Base-by-base conservation (phyloP, 192 early-diverging fungal genomes). In the Martensiomyces pterosporus region DNA sequence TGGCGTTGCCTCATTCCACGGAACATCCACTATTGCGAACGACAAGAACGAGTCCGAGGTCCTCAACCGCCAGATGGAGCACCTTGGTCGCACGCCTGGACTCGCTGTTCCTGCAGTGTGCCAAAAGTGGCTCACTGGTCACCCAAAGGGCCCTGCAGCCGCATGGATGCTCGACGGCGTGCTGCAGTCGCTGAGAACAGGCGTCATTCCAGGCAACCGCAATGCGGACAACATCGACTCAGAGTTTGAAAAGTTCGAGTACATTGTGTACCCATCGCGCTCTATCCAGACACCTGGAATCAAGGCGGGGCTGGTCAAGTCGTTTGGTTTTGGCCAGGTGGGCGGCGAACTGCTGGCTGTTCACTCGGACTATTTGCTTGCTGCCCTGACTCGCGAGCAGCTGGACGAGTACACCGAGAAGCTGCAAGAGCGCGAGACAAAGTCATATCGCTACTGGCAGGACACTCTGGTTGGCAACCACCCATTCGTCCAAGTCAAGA, bases 101-200 rank as follows among this genome's bases (percentile, higher is more conserved):
- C 91, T 94, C 50, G 80, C 83, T 22, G 57, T 87, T 25, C 85
- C 86, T 6, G 61, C 82, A 17, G 76, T 97, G 44, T 89, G 87
- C 79, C 94, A 97, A 60, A 97, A 97, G 76, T 85, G 88, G 52
- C 77, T 97, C 47, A 93, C 91, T 36, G 93, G 93, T 47, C 93
- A 70, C 19, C 91, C 93, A 43, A 97, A 97, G 84, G 93, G 88
- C 43, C 83, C 93, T 16, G 93, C 91, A 23, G 86, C 93, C 32
- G 86, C 86, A 13, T 97, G 92, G 89, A 97, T 97, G 93, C 80
- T 90, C 59, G 94, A 94, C 78, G 91, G 91, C 46, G 78, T 87
- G 14, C 58, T 97, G 39, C 91, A 97, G 60, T 62, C 72, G 19
- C 74, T 97, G 35, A 81, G 86, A 39, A 87, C 86, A 18, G 91